Percentiles rank a stretch among this genome's conserved stretches.
Evolutionary conservation across 2,329 filamentous ascomycete species (phyloP).

Genomic region (Talaromyces sp.): DNA sequence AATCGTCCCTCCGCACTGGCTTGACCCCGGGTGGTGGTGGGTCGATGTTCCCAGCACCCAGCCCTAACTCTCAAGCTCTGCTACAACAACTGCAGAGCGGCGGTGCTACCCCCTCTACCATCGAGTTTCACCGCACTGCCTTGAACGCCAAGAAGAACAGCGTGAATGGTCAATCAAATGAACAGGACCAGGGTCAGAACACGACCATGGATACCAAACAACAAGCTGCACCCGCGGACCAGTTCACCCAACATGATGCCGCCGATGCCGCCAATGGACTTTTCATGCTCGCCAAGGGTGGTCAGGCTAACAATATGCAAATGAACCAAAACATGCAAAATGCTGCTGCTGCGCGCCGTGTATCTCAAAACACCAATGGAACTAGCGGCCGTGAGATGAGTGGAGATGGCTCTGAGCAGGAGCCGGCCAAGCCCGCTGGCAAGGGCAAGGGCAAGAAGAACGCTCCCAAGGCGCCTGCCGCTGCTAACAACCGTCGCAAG

Average conservation of each 20-base stretch:
- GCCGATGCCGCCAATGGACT: constrained; percentile 95
- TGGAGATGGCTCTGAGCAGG: constrained; percentile 72
- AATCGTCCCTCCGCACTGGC: constrained; percentile 88
- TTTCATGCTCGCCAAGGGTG: constrained; percentile 77
- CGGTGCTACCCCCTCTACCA: constrained; percentile 82
- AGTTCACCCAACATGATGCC: constrained; percentile 83
- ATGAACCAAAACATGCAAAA: constrained; percentile 48
- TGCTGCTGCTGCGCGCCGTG: constrained; percentile 41
- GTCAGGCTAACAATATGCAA: constrained; percentile 58
- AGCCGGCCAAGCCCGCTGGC: constrained; percentile 64
- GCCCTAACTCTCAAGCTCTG: constrained; percentile 81
- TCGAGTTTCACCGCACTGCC: constrained; percentile 94
- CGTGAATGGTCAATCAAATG: constrained; percentile 34
- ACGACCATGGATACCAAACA: constrained; percentile 48
- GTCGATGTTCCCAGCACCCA: constrained; percentile 94
- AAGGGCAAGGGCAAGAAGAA: constrained; percentile 72
- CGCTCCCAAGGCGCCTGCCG: constrained; percentile 48
- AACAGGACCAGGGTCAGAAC: constrained; percentile 28
- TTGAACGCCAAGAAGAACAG: constrained; percentile 70
- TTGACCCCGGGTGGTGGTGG: constrained; percentile 92
- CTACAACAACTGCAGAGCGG: constrained; percentile 78
- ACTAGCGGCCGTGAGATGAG: constrained; percentile 67
- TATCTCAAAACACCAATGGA: constrained; percentile 46
- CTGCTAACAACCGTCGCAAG: constrained; percentile 74
- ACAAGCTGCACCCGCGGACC: constrained; percentile 59